phyloP scores from a whole-genome alignment of 2,329 filamentous ascomycete genomes.

The Juglanconis sp. region DNA sequence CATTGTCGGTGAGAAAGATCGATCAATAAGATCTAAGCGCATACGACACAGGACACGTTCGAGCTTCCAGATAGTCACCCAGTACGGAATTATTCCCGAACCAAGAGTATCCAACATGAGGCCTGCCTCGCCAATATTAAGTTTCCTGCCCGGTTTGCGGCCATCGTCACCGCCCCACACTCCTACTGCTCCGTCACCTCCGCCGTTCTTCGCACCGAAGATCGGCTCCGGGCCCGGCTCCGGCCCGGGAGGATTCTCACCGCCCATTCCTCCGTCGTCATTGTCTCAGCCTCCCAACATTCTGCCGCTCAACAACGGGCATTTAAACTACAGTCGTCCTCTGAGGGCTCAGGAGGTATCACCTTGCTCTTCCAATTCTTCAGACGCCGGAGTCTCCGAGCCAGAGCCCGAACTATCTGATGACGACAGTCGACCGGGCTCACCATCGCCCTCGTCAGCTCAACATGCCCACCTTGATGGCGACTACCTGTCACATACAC shows the following conservation, averaged over 20 bases:
- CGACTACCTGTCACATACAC: not conserved
- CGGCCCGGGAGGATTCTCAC: constrained; percentile 8
- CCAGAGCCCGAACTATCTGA: constrained; percentile 25
- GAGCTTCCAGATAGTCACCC: not conserved
- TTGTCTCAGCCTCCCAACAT: constrained; percentile 27
- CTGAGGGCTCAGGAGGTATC: constrained; percentile 34
- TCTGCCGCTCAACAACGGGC: constrained; percentile 28
- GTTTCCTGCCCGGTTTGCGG: constrained; percentile 30
- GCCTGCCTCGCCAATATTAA: constrained; percentile 34
- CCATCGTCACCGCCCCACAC: constrained; percentile 43
- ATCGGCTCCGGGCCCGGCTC: constrained; percentile 19
- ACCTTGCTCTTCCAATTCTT: constrained; percentile 35
- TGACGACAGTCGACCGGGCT: constrained; percentile 21
- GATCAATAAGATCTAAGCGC: constrained; percentile 23
- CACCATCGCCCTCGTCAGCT: constrained; percentile 19
- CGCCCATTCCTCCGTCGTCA: constrained; percentile 18
- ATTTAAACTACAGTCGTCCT: constrained; percentile 31
- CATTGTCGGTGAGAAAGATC: constrained; percentile 22
- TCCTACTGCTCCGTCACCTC: constrained; percentile 31
- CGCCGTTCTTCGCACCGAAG: constrained; percentile 28
- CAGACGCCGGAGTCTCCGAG: constrained; percentile 26
- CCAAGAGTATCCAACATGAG: constrained; percentile 28
- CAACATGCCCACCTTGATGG: not conserved
- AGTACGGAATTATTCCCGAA: not conserved
- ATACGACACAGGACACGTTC: constrained; percentile 9